Percentiles rank a stretch among this genome's conserved stretches.
These are phyloP conservation scores for Dissophora globulifera DNA, from an alignment of 192 early-diverging fungal species.

Conservation along the genomic window DNA sequence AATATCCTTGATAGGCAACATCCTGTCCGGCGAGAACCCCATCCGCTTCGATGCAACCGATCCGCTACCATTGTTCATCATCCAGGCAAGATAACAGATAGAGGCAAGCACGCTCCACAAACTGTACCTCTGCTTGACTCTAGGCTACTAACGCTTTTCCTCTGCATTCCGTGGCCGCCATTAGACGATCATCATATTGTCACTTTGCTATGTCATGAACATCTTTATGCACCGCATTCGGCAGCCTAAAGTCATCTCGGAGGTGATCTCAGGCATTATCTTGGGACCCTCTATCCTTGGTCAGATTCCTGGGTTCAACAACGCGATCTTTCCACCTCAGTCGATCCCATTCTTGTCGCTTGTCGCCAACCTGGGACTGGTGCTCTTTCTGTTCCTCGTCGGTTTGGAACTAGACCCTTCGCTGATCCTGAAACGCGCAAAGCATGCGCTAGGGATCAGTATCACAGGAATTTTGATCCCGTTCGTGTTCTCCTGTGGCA, in stretches of 20 bases:
- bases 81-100: conserved; percentile 72
- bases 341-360: conserved; percentile 79
- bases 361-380: conserved; percentile 84
- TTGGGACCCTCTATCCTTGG: conserved; percentile 87
- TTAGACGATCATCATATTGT: conserved; percentile 76
- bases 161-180: too few species aligned
- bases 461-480: conserved; percentile 80
- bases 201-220: conserved; percentile 73
- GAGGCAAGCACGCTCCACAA: too few species aligned
- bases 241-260: conserved; percentile 89
- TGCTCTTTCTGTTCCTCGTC: conserved; percentile 87
- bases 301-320: conserved; percentile 70
- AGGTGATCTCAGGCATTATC: conserved; percentile 87
- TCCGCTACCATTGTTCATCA: conserved; percentile 76
- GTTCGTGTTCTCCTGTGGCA: conserved; percentile 77
- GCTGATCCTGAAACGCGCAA: conserved; percentile 63
- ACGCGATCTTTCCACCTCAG: conserved; percentile 73
- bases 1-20: conserved; percentile 14
- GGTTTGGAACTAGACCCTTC: conserved; percentile 82
- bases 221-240: conserved; percentile 65
- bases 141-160: not conserved
- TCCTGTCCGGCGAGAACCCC: conserved; percentile 71
- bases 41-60: conserved; percentile 58
- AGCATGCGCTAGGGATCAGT: conserved; percentile 70
- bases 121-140: too few species aligned